A percentile compares a stretch with the other conserved stretches of the same genome.
Conservation (phyloP, 306 rosid genomes). For the Acacia confusa region DNA sequence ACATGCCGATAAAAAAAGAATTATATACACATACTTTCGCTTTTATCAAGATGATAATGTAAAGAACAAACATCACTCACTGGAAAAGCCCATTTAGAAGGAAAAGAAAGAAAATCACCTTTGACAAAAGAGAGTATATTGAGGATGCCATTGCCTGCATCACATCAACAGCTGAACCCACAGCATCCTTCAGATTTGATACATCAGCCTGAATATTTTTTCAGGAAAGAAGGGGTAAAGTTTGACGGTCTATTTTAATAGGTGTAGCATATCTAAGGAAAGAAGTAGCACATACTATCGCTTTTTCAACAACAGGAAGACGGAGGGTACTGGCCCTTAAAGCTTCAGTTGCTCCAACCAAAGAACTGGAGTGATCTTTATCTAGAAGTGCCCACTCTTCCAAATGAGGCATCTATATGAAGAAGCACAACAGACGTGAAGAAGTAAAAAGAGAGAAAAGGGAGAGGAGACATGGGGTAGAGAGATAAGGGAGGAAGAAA, state of each 20-base stretch:
- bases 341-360: conserved; percentile 78
- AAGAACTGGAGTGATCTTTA: conserved; percentile 62
- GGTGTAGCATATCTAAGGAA: not conserved
- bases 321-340: conserved; percentile 77
- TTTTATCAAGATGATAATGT: not conserved
- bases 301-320: conserved; percentile 68
- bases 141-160: conserved; percentile 80
- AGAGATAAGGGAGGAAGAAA: conserved; percentile 6
- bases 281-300: conserved; percentile 44
- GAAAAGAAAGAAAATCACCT: conserved; percentile 41
- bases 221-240: not conserved
- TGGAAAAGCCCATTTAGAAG: conserved; percentile 6
- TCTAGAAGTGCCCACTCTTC: conserved; percentile 75
- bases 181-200: conserved; percentile 62
- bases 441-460: conserved; percentile 18
- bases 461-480: not conserved
- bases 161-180: conserved; percentile 72
- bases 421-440: conserved; percentile 35
- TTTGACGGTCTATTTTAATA: not conserved
- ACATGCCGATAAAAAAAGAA: not conserved
- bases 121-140: conserved; percentile 54
- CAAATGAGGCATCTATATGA: conserved; percentile 58
- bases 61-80: not conserved
- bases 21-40: not conserved
- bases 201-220: conserved; percentile 54